These are phyloP conservation scores for Styphnolobium japonicum DNA, from an alignment of 306 rosid species.

Conservation along the genomic window DNA sequence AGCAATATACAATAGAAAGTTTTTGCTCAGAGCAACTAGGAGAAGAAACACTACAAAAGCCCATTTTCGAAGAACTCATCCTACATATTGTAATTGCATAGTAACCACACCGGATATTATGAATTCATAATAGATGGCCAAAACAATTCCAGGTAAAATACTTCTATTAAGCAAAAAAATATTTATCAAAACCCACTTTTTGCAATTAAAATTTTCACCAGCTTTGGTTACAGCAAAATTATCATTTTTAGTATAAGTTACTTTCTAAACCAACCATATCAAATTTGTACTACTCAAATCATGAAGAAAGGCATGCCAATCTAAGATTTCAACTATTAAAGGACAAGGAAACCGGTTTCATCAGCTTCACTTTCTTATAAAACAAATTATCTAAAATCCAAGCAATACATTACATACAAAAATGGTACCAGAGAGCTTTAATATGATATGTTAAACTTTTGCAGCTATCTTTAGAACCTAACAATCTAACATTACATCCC, in stretches of 20 bases:
- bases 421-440: not conserved
- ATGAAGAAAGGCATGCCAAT: conserved; percentile 9
- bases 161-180: not conserved
- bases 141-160: not conserved
- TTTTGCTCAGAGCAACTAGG: not conserved
- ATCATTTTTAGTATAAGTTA: not conserved
- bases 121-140: not conserved
- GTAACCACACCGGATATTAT: not conserved
- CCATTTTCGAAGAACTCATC: not conserved
- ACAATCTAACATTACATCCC: not conserved
- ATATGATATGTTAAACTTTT: not conserved
- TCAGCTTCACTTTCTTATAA: not conserved
- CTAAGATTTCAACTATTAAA: not conserved
- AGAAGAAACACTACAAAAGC: not conserved
- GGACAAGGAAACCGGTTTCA: not conserved
- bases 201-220: not conserved
- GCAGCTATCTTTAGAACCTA: not conserved
- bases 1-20: not conserved
- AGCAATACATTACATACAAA: not conserved
- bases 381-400: not conserved
- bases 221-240: not conserved
- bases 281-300: not conserved
- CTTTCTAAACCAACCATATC: not conserved
- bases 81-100: not conserved
- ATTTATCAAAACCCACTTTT: not conserved